Evolutionary conservation across 139 green algal species (phyloP), one percentile per base, ranked within the genome.

Genomic region (Limnomonas spitsbergensis): DNA sequence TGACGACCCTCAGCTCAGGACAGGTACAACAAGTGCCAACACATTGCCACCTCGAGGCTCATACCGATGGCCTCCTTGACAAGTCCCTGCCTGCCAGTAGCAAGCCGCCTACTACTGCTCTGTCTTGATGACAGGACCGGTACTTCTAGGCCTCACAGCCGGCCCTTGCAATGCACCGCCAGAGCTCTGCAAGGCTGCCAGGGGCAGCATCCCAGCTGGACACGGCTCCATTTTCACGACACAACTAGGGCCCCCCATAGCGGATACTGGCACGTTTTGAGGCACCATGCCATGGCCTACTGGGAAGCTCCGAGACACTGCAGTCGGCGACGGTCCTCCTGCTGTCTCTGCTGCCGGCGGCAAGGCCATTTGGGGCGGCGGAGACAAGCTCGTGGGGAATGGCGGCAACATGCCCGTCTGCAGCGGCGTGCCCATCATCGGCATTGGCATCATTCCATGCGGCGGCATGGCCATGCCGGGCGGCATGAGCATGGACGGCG

Each of bases 401-500:
- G 66, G 69, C 20, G 74, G 73, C 69, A 79, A 61, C 56, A 76
- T 67, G 0, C 52, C 68, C 32, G 54, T 73, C 42, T 70, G 36
- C 9, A 38, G 2, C 40, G 66, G 26, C 36, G 53, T 73, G 32
- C 54, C 52, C 81, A 86, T 80, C 0, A 52, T n/a, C 14, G 81
- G 81, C 9, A 32, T 24, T 4, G 56, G 56, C 27, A 70, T 70
- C 56, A 70, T 70, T 7, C 56, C 56, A 61, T 14, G 47, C 4
- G 56, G 29, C 0, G 71, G 72, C 77, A 83, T 80, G 3, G 39
- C 52, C 78, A 82, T 78, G 2, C 40, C 40, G 38, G 75, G 67
- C 6, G 38, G 37, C n/a, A 78, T 68, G 61, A 83, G 69, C 0
- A 66, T 69, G 38, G 40, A 37, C 0, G 66, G 74, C 7, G 75